A percentile compares a stretch with the other conserved stretches of the same genome.
Evolutionary conservation across 2,329 filamentous ascomycete genomes (phyloP).

Genomic region (Apiospora koreana): DNA sequence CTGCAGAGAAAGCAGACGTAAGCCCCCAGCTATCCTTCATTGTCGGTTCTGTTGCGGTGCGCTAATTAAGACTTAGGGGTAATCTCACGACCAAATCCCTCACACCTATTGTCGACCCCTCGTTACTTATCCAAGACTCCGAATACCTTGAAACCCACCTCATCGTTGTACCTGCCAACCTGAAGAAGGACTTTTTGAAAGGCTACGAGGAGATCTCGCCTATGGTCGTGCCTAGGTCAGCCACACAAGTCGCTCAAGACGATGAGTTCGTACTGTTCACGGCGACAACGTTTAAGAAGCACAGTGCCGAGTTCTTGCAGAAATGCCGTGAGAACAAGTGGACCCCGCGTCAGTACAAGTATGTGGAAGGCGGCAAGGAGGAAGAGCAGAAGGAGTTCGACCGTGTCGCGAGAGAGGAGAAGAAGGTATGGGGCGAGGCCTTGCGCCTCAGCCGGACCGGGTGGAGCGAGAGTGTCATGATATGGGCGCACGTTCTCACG

Average conservation of each 20-base stretch:
- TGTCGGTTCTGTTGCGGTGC: not conserved
- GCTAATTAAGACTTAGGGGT: conserved; percentile 54
- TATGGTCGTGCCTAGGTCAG: conserved; percentile 93
- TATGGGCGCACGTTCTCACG: conserved; percentile 90
- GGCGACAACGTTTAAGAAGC: conserved; percentile 92
- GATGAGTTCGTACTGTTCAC: conserved; percentile 88
- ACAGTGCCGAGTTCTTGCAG: conserved; percentile 82
- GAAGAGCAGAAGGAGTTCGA: conserved; percentile 87
- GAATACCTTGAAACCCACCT: conserved; percentile 98
- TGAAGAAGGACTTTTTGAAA: conserved; percentile 85
- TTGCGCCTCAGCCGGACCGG: conserved; percentile 84
- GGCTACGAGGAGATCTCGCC: conserved; percentile 84
- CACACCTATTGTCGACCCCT: conserved; percentile 81
- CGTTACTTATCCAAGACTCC: conserved; percentile 80
- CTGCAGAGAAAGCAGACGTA: conserved; percentile 81
- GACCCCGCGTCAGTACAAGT: conserved; percentile 93
- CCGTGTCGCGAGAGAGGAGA: conserved; percentile 74
- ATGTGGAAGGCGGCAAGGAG: conserved; percentile 85
- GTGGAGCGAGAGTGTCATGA: conserved; percentile 95
- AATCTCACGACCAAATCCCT: conserved; percentile 95
- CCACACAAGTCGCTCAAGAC: conserved; percentile 77
- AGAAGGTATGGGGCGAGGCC: conserved; percentile 91
- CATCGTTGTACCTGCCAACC: conserved; percentile 78
- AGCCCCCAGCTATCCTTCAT: not conserved
- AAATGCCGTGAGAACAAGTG: conserved; percentile 92